A percentile compares a stretch with the other conserved stretches of the same genome.
phyloP scores from a whole-genome alignment of 2,329 filamentous ascomycete species.

The Macrophomina tecta region DNA sequence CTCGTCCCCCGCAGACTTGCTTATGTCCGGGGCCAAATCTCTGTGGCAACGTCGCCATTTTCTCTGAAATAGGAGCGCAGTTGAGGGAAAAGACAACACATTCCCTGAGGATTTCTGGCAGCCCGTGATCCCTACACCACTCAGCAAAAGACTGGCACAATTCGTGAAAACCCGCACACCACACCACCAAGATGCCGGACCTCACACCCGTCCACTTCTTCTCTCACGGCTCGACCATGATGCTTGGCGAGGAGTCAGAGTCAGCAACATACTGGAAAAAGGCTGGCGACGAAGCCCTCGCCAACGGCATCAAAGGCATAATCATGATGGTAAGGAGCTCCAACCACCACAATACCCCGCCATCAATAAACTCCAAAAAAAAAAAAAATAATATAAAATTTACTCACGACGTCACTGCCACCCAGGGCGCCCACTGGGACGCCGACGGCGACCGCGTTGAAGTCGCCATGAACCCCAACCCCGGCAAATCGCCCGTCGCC shows the following conservation, averaged over 20 bases:
- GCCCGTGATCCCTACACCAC: background rate
- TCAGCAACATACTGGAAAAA: constrained; percentile 71
- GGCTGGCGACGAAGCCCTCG: constrained; percentile 67
- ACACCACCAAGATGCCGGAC: background rate
- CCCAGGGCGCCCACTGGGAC: constrained; percentile 70
- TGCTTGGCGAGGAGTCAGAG: constrained; percentile 68
- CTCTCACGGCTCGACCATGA: constrained; percentile 75
- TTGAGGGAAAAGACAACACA: background rate
- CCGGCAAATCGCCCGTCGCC: constrained; percentile 67
- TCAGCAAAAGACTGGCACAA: background rate
- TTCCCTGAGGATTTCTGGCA: background rate
- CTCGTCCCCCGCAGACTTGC: background rate
- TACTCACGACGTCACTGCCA: too few species aligned
- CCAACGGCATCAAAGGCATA: constrained; percentile 64
- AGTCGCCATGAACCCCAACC: constrained; percentile 65
- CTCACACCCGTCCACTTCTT: constrained; percentile 69
- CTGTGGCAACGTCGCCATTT: background rate
- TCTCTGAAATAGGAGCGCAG: background rate
- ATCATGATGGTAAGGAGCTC: constrained; percentile 64
- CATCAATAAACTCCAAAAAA: background rate
- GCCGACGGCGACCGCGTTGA: constrained; percentile 60
- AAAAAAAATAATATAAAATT: background rate
- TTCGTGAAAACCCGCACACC: background rate
- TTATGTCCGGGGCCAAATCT: background rate
- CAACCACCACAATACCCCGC: background rate